phyloP scores from a whole-genome alignment of 495 filamentous ascomycete species.

The Lophiotrema nucula region DNA sequence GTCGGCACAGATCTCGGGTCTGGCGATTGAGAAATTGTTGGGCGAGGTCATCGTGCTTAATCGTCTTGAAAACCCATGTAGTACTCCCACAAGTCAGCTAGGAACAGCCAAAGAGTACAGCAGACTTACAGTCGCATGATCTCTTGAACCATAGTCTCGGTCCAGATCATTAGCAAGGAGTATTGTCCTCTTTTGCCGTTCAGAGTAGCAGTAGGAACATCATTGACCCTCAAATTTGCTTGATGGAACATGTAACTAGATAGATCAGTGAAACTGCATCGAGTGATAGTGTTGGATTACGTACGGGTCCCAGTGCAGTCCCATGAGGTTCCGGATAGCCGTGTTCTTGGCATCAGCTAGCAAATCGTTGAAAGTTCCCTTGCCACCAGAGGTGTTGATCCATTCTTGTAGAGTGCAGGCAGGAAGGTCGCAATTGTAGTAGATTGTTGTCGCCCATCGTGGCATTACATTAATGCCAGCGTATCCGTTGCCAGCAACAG shows the following conservation, averaged over 20 bases:
- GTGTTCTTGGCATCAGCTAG: conserved; percentile 51
- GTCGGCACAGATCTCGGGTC: conserved; percentile 55
- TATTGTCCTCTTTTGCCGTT: conserved; percentile 51
- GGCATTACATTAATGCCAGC: conserved; percentile 59
- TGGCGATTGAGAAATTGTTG: conserved; percentile 51
- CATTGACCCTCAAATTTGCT: conserved; percentile 57
- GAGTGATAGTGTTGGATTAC: conserved; percentile 46
- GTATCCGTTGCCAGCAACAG: conserved; percentile 51
- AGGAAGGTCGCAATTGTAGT: conserved; percentile 62
- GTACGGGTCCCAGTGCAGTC: conserved; percentile 50
- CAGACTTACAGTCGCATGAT: conserved; percentile 49
- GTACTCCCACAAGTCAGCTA: conserved; percentile 34
- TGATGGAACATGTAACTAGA: conserved; percentile 54
- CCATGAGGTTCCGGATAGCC: conserved; percentile 56
- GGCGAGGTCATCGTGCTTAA: conserved; percentile 59
- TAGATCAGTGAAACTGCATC: neutral
- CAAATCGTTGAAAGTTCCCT: conserved; percentile 51
- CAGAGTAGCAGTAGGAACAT: conserved; percentile 49
- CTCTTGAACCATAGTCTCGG: conserved; percentile 58
- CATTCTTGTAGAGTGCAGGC: conserved; percentile 59
- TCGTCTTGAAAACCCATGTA: conserved; percentile 57
- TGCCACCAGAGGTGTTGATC: conserved; percentile 57
- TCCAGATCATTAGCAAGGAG: conserved; percentile 62
- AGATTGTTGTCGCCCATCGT: conserved; percentile 63
- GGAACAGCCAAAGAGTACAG: neutral